Conservation (phyloP, 1,284 basidiomycete species). For the Trametes sp. region DNA sequence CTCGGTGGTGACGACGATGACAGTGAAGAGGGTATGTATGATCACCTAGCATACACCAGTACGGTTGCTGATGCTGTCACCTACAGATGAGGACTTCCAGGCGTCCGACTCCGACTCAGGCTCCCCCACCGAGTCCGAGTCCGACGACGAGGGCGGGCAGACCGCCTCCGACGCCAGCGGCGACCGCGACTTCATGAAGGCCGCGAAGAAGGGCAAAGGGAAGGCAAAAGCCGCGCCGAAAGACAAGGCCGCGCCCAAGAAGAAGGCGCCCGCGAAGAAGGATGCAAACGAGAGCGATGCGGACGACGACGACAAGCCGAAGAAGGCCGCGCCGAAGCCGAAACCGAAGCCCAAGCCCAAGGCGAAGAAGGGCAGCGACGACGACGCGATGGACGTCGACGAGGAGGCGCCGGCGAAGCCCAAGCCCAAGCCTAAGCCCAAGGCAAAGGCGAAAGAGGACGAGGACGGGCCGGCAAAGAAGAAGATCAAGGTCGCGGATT, state of each 20-base stretch:
- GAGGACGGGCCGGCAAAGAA: slow-evolving; percentile 74
- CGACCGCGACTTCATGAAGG: slow-evolving; percentile 66
- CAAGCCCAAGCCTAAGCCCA: slow-evolving; percentile 56
- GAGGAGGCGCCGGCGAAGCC: slow-evolving; percentile 51
- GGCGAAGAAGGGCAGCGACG: slow-evolving; percentile 34
- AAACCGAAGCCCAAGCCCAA: slow-evolving; percentile 59
- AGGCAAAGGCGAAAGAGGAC: slow-evolving; percentile 53
- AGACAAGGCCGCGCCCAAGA: slow-evolving; percentile 51
- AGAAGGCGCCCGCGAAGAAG: slow-evolving; percentile 48
- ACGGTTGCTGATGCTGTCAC: not conserved
- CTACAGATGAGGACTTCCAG: slow-evolving; percentile 87
- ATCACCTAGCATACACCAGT: not conserved
- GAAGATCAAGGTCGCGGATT: slow-evolving; percentile 61
- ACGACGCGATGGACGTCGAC: slow-evolving; percentile 52
- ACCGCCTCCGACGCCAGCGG: slow-evolving; percentile 86
- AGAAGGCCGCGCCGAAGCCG: slow-evolving; percentile 43
- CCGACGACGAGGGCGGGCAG: slow-evolving; percentile 73
- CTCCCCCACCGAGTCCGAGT: slow-evolving; percentile 81
- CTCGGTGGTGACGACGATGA: slow-evolving; percentile 73
- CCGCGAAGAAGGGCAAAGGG: slow-evolving; percentile 53
- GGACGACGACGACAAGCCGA: slow-evolving; percentile 39
- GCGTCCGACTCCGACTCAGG: slow-evolving; percentile 86
- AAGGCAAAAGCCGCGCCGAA: slow-evolving; percentile 43
- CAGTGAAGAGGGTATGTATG: slow-evolving; percentile 77
- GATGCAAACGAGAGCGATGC: slow-evolving; percentile 46